Conservation (phyloP, 164 flowering plant genomes). For the Vitis rupestris region DNA sequence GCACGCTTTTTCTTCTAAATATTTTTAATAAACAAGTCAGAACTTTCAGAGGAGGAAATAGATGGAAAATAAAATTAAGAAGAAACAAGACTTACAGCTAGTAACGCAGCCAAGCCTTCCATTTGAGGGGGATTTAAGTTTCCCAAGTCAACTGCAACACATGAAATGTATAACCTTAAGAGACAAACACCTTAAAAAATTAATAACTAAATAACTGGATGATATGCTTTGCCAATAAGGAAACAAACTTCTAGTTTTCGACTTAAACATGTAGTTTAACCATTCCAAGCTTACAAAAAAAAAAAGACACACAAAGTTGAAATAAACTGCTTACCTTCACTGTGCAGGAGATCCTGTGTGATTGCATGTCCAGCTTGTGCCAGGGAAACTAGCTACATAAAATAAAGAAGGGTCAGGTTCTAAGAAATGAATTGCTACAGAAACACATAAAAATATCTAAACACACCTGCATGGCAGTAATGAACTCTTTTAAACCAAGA, state of each 20-base stretch:
- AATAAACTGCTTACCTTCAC: slow-evolving; percentile 40
- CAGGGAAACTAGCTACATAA: slow-evolving; percentile 65
- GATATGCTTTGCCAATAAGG: neutral
- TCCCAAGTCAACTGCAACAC: slow-evolving; percentile 36
- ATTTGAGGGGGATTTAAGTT: slow-evolving; percentile 53
- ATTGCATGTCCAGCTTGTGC: slow-evolving; percentile 82
- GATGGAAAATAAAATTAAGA: neutral
- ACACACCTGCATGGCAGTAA: slow-evolving; percentile 81
- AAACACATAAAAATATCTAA: neutral
- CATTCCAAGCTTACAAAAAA: neutral
- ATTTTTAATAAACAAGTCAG: neutral
- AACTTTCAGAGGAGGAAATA: neutral
- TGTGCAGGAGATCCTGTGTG: slow-evolving; percentile 45
- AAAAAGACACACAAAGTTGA: neutral
- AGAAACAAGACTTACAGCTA: slow-evolving; percentile 50
- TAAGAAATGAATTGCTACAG: neutral
- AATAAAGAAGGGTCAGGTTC: neutral
- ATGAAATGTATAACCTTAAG: slow-evolving; percentile 13
- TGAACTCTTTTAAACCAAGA: slow-evolving; percentile 81
- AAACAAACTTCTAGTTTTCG: neutral
- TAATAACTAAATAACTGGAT: neutral
- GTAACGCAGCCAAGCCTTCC: slow-evolving; percentile 74
- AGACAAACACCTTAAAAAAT: neutral
- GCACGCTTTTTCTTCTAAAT: slow-evolving; percentile 56
- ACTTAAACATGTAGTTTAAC: neutral